Evolutionary conservation across 2,329 filamentous ascomycete species (phyloP), one percentile per base, ranked within the genome.

Genomic region (Byssochlamys sp.): DNA sequence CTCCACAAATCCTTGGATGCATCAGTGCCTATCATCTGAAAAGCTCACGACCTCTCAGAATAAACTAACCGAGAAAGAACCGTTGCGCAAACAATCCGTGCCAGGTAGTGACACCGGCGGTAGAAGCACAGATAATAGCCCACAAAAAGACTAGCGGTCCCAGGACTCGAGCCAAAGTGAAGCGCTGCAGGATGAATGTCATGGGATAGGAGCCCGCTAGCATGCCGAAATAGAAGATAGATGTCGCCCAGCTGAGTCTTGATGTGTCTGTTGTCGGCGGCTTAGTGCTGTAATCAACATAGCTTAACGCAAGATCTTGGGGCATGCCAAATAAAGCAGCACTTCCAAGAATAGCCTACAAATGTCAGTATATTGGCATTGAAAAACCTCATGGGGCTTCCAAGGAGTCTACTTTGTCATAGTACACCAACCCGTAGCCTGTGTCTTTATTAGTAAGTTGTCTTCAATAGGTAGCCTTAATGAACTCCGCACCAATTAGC

Each of bases 191-290:
- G 0, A 82, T 76, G 59, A 87, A 89, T 0, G 85, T 86, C 81
- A 90, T 84, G 1, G 87, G 88, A 60, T 89, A 90, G 2, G 88
- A 75, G 0, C 88, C 88, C 0, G 81, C 84, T 1, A 91, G 78
- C 86, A 89, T 88, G 39, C 88, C 88, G 63, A 91, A 90, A 75
- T 90, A 91, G 75, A 91, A 90, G 65, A 90, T 78, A 0, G 86
- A 90, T 0, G 87, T 90, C 2, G 88, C 88, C 88, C 87, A 91
- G 62, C 81, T 85, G 28, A 91, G 80, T 10, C 88, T 81, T 0
- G 81, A 79, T 0, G 88, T 90, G 66, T 87, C 81, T 14, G 80
- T 81, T 0, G 80, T 81, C 0, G 81, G 78, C 0, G 85, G 84
- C 1, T 69, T 75, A 2, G 74, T 78, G 0, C 75, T 70, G n/a